Base-by-base conservation (phyloP, 176 grass and related monocot species). In the Typha latifolia region DNA sequence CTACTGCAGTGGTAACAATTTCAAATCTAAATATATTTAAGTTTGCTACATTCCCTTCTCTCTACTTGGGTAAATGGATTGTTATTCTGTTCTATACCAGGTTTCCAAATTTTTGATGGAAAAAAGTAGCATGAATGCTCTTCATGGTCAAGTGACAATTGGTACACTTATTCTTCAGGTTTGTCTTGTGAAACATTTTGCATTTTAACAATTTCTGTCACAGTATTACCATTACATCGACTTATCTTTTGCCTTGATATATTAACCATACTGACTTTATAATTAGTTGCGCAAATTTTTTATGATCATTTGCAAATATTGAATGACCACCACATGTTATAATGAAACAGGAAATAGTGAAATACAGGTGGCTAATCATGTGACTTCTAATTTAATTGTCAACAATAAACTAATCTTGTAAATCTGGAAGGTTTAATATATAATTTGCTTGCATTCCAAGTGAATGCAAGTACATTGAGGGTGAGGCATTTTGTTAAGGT, bases 71-170 rank as follows among this genome's bases (percentile, higher is more conserved):
- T 51, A 10, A 77, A 61, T 48, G 20, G 51, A 48, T 74, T 68
- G 15, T 47, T 34, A 18, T 74, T 37, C 22, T 76, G 21, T 48
- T 51, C 64, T 72, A n/a, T 77, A 2, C 13, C 77, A 99, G 95
- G 89, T 93, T 74, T 99, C 86, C 14, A 99, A 99, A 78, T 93
- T 93, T 82, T 78, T 90, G 48, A 77, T 90, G 32, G 95, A 93
- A 75, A 99, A 94, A 70, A 85, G 86, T 69, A 87, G 79, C 51
- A 90, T 84, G 62, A 90, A 92, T 80, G 77, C 87, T 2, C 95
- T 99, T 85, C 74, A 99, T 78, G 95, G 95, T 78, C 95, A 94
- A 93, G 89, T 99, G 63, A 94, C 86, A 74, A 99, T 92, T 66
- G 95, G 89, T 69, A 86, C 90, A n/a, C 71, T 95, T 34, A 89